Percentiles rank a stretch among this genome's conserved stretches.
Conservation (phyloP, 139 green algal species). For the Chlorella sp. region DNA sequence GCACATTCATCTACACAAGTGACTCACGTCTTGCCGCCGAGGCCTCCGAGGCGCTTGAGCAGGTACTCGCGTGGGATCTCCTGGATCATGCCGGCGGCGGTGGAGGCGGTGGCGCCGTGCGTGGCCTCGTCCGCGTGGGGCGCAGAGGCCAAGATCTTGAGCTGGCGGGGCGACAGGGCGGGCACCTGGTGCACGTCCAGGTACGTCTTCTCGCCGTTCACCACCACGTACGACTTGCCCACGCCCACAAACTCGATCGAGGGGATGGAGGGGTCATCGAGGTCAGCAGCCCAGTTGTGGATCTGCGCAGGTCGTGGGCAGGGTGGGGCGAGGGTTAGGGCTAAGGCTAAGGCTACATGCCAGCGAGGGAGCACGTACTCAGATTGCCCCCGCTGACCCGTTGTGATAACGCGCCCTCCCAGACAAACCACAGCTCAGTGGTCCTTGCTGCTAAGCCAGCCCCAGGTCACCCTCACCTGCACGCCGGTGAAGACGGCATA, state of each 20-base stretch:
- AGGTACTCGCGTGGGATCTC: slow-evolving; percentile 47
- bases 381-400: too few relatives aligned
- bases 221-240: slow-evolving; percentile 59
- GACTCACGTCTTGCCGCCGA: neutral
- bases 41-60: slow-evolving; percentile 29
- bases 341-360: too few relatives aligned
- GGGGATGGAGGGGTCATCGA: slow-evolving; percentile 17
- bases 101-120: neutral
- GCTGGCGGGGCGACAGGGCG: slow-evolving; percentile 37
- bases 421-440: neutral
- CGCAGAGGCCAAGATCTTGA: slow-evolving; percentile 28
- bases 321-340: too few relatives aligned
- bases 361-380: too few relatives aligned
- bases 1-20: too few relatives aligned
- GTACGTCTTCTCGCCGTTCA: slow-evolving; percentile 62
- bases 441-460: neutral
- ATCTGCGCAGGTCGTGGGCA: slow-evolving; percentile 25
- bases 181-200: slow-evolving; percentile 49
- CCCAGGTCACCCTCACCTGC: slow-evolving; percentile 38
- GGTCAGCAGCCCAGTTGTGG: slow-evolving; percentile 67
- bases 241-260: slow-evolving; percentile 70
- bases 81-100: slow-evolving; percentile 1
- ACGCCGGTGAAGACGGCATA: slow-evolving; percentile 83
- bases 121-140: slow-evolving; percentile 5
- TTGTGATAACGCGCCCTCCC: too few relatives aligned